phyloP scores from a whole-genome alignment of 805 yeast species.

The Pichia deserticola region DNA sequence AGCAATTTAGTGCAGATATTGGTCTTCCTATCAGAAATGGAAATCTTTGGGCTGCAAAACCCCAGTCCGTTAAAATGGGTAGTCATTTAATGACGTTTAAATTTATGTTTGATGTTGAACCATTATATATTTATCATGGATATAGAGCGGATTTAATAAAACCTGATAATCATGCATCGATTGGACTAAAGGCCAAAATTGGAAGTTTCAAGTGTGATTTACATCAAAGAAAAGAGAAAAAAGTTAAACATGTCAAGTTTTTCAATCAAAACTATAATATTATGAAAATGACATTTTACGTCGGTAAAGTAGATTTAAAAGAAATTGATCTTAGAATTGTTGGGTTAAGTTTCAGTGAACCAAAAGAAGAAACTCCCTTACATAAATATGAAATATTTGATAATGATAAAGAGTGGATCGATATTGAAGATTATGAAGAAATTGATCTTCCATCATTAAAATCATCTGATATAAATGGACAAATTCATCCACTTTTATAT shows the following conservation, averaged over 20 bases:
- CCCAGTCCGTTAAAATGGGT: constrained; percentile 61
- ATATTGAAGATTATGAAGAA: constrained; percentile 54
- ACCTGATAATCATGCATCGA: constrained; percentile 35
- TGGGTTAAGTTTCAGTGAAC: constrained; percentile 34
- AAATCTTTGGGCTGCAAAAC: constrained; percentile 49
- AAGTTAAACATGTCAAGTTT: constrained; percentile 40
- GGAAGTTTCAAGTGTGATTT: constrained; percentile 49
- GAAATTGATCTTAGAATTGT: constrained; percentile 56
- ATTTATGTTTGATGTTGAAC: constrained; percentile 63
- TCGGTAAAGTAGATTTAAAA: constrained; percentile 49
- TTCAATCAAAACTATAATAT: constrained; percentile 40
- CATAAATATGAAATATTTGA: constrained; percentile 35
- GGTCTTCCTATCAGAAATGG: constrained; percentile 77
- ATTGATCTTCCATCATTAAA: constrained; percentile 37
- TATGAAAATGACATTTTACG: constrained; percentile 53
- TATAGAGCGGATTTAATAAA: constrained; percentile 44
- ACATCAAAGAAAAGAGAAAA: constrained; percentile 50
- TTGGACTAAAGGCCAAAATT: constrained; percentile 63
- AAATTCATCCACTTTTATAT: constrained; percentile 54
- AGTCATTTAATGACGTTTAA: constrained; percentile 67
- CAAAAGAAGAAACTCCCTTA: constrained; percentile 4
- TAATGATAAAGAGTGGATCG: constrained; percentile 54
- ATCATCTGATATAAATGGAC: constrained; percentile 33
- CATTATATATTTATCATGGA: constrained; percentile 65
- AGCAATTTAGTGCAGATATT: constrained; percentile 64